Conservation (phyloP, 305 asterid genomes). For the Fraxinus nigra region DNA sequence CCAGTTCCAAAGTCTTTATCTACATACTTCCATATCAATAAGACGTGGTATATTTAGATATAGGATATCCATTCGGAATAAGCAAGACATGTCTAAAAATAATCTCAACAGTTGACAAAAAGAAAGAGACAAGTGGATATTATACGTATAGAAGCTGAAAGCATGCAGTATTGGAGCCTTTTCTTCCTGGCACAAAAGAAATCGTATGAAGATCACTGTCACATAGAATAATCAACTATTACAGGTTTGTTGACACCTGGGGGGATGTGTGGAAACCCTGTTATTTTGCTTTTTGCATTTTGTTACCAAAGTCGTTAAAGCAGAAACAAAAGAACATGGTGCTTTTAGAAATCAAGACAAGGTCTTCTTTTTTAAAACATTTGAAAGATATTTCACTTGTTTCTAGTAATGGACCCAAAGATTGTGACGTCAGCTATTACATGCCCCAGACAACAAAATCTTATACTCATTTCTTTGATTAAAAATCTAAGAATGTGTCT, state of each 20-base stretch:
- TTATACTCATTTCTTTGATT: neutral
- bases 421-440: neutral
- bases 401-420: neutral
- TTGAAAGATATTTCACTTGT: neutral
- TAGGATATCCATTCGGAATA: constrained; percentile 17
- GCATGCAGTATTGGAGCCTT: neutral
- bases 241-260: neutral
- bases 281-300: neutral
- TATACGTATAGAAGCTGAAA: neutral
- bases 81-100: constrained; percentile 14
- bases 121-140: constrained; percentile 12
- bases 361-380: neutral
- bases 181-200: neutral
- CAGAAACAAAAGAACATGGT: neutral
- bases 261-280: neutral
- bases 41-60: constrained; percentile 21
- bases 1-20: constrained; percentile 99
- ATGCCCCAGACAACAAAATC: neutral
- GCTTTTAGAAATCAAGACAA: neutral
- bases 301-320: neutral
- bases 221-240: neutral
- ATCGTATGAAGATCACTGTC: neutral
- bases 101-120: constrained; percentile 10
- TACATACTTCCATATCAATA: constrained; percentile 62
- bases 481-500: neutral